phyloP scores from a whole-genome alignment of 2,329 filamentous ascomycete species.

The Monosporascus cannonballus region DNA sequence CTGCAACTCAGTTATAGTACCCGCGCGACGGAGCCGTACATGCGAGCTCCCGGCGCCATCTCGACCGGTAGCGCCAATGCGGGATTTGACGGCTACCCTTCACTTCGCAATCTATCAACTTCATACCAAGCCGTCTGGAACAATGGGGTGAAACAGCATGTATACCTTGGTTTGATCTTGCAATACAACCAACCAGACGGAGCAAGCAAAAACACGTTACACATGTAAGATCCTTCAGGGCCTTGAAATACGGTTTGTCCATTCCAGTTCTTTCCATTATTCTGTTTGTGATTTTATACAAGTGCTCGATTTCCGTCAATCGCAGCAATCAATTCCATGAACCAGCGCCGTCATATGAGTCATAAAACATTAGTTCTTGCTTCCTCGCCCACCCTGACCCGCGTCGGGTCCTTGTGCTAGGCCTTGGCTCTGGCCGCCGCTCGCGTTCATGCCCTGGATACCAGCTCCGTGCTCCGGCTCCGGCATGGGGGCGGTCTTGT shows the following conservation, averaged over 20 bases:
- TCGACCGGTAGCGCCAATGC: slow-evolving; percentile 37
- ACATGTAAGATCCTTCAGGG: slow-evolving; percentile 4
- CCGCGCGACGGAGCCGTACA: slow-evolving; percentile 28
- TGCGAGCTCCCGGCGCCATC: slow-evolving; percentile 35
- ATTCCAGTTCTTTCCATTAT: too few relatives aligned
- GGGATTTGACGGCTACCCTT: slow-evolving; percentile 35
- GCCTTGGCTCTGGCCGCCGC: slow-evolving; percentile 39
- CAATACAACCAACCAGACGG: slow-evolving; percentile 33
- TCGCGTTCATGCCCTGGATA: slow-evolving; percentile 33
- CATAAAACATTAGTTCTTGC: not conserved
- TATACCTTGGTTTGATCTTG: slow-evolving; percentile 38
- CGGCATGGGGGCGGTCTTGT: slow-evolving; percentile 44
- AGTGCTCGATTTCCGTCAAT: not conserved
- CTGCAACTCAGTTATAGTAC: slow-evolving; percentile 20
- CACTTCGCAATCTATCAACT: slow-evolving; percentile 45
- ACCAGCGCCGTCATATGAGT: too few relatives aligned
- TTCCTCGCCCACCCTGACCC: slow-evolving; percentile 32
- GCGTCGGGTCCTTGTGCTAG: slow-evolving; percentile 32
- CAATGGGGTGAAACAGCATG: slow-evolving; percentile 33
- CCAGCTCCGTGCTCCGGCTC: slow-evolving; percentile 39
- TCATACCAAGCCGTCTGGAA: slow-evolving; percentile 42
- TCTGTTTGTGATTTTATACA: not conserved
- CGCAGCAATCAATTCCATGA: too few relatives aligned
- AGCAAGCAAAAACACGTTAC: slow-evolving; percentile 30
- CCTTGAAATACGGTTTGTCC: too few relatives aligned